A percentile compares a stretch with the other conserved stretches of the same genome.
phyloP scores from a whole-genome alignment of 1,284 basidiomycete genomes.

The Trichosporon sp. region DNA sequence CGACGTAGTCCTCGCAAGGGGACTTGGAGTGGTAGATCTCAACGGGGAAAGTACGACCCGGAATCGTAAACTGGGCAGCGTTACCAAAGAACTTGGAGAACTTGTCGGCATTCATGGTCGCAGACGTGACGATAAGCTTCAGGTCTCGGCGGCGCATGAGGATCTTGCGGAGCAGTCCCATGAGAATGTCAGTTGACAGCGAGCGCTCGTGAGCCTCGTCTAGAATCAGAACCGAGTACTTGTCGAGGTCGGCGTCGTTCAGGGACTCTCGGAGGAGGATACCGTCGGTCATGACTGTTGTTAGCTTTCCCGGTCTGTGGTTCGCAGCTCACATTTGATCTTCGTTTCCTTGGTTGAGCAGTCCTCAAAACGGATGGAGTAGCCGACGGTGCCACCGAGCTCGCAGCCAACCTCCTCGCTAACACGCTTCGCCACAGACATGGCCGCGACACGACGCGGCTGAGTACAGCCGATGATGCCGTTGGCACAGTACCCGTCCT shows the following conservation, averaged over 20 bases:
- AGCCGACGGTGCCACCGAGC: slow-evolving; percentile 85
- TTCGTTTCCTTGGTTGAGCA: slow-evolving; percentile 88
- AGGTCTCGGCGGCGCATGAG: slow-evolving; percentile 86
- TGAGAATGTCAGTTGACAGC: slow-evolving; percentile 91
- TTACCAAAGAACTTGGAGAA: slow-evolving; percentile 95
- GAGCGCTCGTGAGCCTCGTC: slow-evolving; percentile 98
- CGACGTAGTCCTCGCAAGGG: slow-evolving; percentile 98
- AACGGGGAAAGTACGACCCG: slow-evolving; percentile 97
- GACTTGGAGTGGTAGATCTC: slow-evolving; percentile 95
- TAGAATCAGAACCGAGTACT: slow-evolving; percentile 92
- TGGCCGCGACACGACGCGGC: slow-evolving; percentile 94
- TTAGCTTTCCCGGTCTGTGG: slow-evolving; percentile 27
- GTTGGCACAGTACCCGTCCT: slow-evolving; percentile 87
- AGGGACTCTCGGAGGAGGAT: slow-evolving; percentile 91
- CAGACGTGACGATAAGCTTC: slow-evolving; percentile 96
- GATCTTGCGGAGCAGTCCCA: slow-evolving; percentile 92
- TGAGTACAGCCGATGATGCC: slow-evolving; percentile 95
- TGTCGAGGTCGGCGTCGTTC: slow-evolving; percentile 92
- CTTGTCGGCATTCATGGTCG: slow-evolving; percentile 99
- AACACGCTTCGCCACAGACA: slow-evolving; percentile 98
- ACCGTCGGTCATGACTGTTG: slow-evolving; percentile 93
- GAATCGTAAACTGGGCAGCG: slow-evolving; percentile 94
- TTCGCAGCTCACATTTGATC: slow-evolving; percentile 76
- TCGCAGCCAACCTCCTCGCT: slow-evolving; percentile 88
- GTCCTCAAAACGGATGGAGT: slow-evolving; percentile 97